Evolutionary conservation across 257 asterid genomes (phyloP).

Genomic region (Prunella vulgaris): DNA sequence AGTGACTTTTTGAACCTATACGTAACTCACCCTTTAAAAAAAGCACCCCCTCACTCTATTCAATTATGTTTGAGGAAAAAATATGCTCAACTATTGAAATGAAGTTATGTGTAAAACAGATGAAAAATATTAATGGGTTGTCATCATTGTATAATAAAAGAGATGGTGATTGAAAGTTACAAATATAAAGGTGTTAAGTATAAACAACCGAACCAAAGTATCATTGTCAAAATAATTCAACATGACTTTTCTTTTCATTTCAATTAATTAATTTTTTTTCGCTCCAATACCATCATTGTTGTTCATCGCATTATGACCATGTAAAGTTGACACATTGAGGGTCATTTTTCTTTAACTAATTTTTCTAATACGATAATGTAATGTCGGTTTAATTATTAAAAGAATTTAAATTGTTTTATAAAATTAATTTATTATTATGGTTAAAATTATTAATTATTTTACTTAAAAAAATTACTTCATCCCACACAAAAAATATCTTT

Average conservation of each 20-base stretch:
- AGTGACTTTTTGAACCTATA: too few species aligned
- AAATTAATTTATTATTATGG: too few species aligned
- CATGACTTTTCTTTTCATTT: conserved; percentile 1
- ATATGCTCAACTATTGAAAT: too few species aligned
- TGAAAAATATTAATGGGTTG: not conserved
- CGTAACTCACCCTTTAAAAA: too few species aligned
- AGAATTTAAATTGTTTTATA: too few species aligned
- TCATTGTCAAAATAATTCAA: conserved; percentile 24
- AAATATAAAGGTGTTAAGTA: not conserved
- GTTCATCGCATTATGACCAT: not conserved
- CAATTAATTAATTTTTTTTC: conserved; percentile 10
- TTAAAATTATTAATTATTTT: too few species aligned
- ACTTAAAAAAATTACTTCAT: too few species aligned
- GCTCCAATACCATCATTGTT: conserved; percentile 11
- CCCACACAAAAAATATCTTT: too few species aligned
- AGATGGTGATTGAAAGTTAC: not conserved
- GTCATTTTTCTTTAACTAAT: not conserved
- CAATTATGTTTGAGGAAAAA: too few species aligned
- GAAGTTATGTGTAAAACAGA: too few species aligned
- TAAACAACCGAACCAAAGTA: not conserved
- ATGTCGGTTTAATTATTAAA: not conserved
- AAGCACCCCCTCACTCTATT: too few species aligned
- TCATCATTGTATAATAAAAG: not conserved
- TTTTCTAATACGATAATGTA: not conserved
- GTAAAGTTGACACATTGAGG: not conserved